Base-by-base conservation (phyloP, 23 red algal genomes). In the Agarophyton chilense region DNA sequence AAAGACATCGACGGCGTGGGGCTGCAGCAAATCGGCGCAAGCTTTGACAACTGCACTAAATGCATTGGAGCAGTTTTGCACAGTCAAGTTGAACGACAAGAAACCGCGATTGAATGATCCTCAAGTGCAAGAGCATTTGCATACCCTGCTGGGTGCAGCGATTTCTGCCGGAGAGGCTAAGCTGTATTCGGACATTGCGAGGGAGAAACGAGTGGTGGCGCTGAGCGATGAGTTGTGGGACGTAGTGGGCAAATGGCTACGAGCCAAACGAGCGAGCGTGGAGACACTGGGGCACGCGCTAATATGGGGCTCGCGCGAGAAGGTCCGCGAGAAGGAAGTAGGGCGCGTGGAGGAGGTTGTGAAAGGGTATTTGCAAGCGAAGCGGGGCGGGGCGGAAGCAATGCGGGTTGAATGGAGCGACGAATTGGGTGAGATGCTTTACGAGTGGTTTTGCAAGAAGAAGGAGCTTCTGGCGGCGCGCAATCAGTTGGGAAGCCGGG, bases 281-380 rank as follows among this genome's bases (percentile, higher is more conserved):
- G 89, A 92, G 35, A 66, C 66, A 46, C 38, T 92, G 9, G 89
- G 89, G 5, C 89, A 92, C 49, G 89, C 61, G 22, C 47, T 92
- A 28, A 51, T 79, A n/a, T 92, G 89, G 89, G 58, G 61, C n/a
- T 44, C 46, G 29, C 55, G 64, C 19, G 89, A 84, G 55, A 52
- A 45, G 3, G 8, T 38, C 19, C 32, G 60, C 31, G 80, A 92
- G 50, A 52, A 55, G 25, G 70, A 67, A 38, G 79, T 92, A 22
- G 79, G 38, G 19, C 19, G 36, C 35, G 79, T 78, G 39, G 85
- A 89, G 72, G 53, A 47, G 26, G 24, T 49, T 41, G 9, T 89
- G 14, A 72, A 65, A 28, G 53, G 26, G 32, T 60, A 74, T 34
- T 22, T 89, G 36, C 51, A 77, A 39, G 70, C 26, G 51, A 67